Base-by-base conservation (phyloP, 108 stramenopile genomes). In the Nitzschia sp. region DNA sequence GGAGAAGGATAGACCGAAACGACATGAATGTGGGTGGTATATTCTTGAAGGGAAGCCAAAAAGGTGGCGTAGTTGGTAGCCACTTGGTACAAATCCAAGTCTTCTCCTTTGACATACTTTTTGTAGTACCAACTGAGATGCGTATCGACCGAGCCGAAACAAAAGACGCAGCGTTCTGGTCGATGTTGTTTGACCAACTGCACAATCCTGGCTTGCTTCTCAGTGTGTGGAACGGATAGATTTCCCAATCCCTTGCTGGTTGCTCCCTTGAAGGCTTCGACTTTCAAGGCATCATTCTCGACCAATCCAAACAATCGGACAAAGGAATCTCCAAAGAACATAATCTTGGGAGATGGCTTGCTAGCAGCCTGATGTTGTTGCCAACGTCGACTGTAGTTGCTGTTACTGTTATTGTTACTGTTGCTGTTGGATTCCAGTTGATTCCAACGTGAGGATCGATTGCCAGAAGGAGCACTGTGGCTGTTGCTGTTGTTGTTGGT, bases 261-360 rank as follows among this genome's bases (percentile, higher is more conserved):
- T 0, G 57, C 68, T 8, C 54, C 68, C 34, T 69, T 69, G 57
- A 56, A 69, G 14, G 24, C 54, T 6, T 44, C 34, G n/a, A 69
- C 68, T 19, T 37, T 6, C 20, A 69, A 37, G 38, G 25, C 26
- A 20, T 42, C 44, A 34, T 51, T 17, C 22, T 64, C n/a, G 37
- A 51, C 6, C 6, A 69, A 40, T 26, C 57, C 56, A 58, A 69
- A 69, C 12, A 69, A 42, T 17, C 54, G 56, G 15, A 69, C 25
- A 42, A 69, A 69, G 55, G 68, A 69, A 58, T 69, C 68, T 8
- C 68, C 68, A 34, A 69, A 69, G 22, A 69, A 69, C 15, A 69
- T 40, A 10, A 48, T 48, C 24, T 54, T 41, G 41, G 51, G 21
- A 48, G 46, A 48, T 48, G 46, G 46, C n/a, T 48, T 48, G 2